A percentile compares a stretch with the other conserved stretches of the same genome.
These are phyloP conservation scores for Hydrangea macrophylla DNA, from an alignment of 148 eudicot genomes.

Conservation along the genomic window DNA sequence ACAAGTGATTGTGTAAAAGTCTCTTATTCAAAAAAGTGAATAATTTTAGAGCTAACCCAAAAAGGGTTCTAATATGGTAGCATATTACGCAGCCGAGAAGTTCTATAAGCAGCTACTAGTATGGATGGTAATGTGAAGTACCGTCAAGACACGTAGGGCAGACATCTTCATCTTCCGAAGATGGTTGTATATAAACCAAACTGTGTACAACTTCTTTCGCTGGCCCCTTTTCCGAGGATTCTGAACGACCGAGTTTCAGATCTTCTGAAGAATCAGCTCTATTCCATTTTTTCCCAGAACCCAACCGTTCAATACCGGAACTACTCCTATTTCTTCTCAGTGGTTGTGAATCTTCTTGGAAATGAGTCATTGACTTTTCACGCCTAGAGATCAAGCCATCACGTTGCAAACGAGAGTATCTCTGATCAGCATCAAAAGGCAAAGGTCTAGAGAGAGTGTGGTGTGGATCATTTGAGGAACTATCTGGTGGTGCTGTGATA, in stretches of 20 bases:
- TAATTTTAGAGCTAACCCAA: too few species aligned
- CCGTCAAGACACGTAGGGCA: too few species aligned
- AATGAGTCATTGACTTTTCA: slow-evolving; percentile 20
- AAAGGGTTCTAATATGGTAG: too few species aligned
- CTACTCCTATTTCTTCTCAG: slow-evolving; percentile 14
- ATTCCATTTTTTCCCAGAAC: slow-evolving; percentile 14
- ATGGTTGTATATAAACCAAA: slow-evolving; percentile 10
- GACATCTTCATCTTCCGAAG: slow-evolving; percentile 27
- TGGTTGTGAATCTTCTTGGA: slow-evolving; percentile 19
- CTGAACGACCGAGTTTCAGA: slow-evolving; percentile 3
- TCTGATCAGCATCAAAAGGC: slow-evolving; percentile 22
- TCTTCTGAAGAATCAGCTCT: slow-evolving; percentile 15
- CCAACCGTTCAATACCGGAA: slow-evolving; percentile 13
- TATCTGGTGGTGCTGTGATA: slow-evolving; percentile 10
- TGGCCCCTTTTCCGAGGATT: slow-evolving; percentile 15
- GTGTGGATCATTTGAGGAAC: slow-evolving; percentile 11
- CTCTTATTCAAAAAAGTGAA: too few species aligned
- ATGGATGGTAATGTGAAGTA: slow-evolving; percentile 1
- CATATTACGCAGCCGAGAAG: too few species aligned
- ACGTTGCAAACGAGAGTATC: slow-evolving; percentile 18
- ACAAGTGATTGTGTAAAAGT: too few species aligned
- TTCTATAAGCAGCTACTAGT: too few species aligned
- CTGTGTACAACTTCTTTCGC: slow-evolving; percentile 14
- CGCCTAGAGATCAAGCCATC: slow-evolving; percentile 24
- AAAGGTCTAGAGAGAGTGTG: slow-evolving; percentile 14